phyloP scores from a whole-genome alignment of 768 basidiomycete genomes.

The Leucocoprinus leucothites region DNA sequence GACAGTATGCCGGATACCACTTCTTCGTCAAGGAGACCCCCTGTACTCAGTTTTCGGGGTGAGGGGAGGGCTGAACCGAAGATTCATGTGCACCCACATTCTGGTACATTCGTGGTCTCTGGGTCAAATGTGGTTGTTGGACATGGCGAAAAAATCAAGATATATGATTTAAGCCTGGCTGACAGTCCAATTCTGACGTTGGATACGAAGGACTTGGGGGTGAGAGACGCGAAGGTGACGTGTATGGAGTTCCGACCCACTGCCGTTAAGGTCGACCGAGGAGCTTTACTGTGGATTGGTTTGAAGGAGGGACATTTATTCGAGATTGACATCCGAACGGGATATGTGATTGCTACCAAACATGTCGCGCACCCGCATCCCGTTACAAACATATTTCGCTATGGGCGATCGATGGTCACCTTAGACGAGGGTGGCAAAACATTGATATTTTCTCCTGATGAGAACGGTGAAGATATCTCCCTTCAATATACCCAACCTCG shows the following conservation, averaged over 20 bases:
- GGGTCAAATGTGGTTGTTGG: constrained; percentile 60
- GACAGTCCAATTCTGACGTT: constrained; percentile 45
- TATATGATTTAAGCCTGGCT: constrained; percentile 54
- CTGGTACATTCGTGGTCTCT: constrained; percentile 51
- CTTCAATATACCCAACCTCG: constrained; percentile 50
- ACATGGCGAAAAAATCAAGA: constrained; percentile 53
- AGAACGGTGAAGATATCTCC: constrained; percentile 38
- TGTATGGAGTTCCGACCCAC: constrained; percentile 76
- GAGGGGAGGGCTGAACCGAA: constrained; percentile 40
- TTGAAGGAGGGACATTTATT: constrained; percentile 87
- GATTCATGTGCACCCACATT: constrained; percentile 58
- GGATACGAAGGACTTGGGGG: constrained; percentile 59
- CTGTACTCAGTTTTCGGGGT: constrained; percentile 35
- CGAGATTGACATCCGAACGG: constrained; percentile 74
- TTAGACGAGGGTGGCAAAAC: constrained; percentile 86
- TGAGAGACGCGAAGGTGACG: constrained; percentile 70
- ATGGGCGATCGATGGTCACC: constrained; percentile 68
- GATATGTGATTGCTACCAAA: constrained; percentile 53
- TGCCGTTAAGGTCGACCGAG: constrained; percentile 41
- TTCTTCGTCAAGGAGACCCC: constrained; percentile 58
- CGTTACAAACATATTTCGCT: constrained; percentile 72
- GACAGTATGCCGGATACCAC: constrained; percentile 69
- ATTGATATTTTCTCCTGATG: constrained; percentile 59
- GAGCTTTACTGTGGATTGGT: constrained; percentile 77
- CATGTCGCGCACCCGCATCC: constrained; percentile 61